These are phyloP conservation scores for Aspergillus sp. DNA, from an alignment of 2,329 filamentous ascomycete genomes.

Conservation along the genomic window DNA sequence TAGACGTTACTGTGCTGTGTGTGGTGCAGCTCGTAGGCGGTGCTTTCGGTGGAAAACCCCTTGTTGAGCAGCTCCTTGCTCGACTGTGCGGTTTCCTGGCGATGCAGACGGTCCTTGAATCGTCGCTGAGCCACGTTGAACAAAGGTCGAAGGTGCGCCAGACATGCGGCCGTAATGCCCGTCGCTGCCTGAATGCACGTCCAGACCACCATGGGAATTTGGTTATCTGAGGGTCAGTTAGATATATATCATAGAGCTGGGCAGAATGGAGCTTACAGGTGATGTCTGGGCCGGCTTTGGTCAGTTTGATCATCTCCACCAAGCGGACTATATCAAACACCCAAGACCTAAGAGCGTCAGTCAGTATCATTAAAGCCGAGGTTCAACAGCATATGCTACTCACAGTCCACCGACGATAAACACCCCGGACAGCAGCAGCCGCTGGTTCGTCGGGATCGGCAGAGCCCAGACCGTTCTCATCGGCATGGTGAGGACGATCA, in stretches of 20 bases:
- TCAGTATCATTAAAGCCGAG: neutral
- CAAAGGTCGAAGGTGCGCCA: conserved; percentile 26
- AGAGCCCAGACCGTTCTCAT: conserved; percentile 25
- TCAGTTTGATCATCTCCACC: conserved; percentile 23
- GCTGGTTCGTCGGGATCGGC: conserved; percentile 23
- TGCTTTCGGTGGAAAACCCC: neutral
- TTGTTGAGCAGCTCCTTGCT: conserved; percentile 1
- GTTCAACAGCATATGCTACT: neutral
- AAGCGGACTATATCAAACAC: conserved; percentile 27
- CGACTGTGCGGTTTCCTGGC: conserved; percentile 1
- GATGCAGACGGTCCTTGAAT: conserved; percentile 19
- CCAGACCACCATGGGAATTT: conserved; percentile 29
- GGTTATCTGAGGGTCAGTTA: conserved; percentile 18
- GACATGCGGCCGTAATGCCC: conserved; percentile 28
- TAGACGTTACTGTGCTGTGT: neutral
- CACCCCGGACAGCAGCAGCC: conserved; percentile 22
- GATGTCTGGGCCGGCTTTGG: conserved; percentile 23
- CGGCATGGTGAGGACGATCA: conserved; percentile 26
- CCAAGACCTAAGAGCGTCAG: conserved; percentile 17
- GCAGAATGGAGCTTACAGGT: conserved; percentile 21
- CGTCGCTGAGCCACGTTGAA: conserved; percentile 17
- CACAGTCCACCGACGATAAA: conserved; percentile 30
- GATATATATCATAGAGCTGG: neutral
- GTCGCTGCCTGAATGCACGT: conserved; percentile 29
- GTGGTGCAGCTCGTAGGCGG: neutral